Evolutionary conservation across 139 green algal species (phyloP).

Genomic region (Pleodorina starrii): DNA sequence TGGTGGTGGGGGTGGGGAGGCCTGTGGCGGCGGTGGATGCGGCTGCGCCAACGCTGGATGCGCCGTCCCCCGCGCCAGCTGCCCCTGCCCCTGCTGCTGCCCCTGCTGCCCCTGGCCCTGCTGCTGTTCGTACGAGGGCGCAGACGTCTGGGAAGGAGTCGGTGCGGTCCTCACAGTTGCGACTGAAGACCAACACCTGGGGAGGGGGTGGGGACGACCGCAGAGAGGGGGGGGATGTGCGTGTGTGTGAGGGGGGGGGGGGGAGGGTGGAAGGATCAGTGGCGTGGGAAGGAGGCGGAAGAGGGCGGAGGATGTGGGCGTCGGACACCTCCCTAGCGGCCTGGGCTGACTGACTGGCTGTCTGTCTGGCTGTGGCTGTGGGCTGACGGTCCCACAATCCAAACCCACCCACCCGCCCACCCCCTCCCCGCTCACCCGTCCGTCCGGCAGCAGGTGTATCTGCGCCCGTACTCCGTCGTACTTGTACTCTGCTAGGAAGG

Average conservation of each 20-base stretch:
- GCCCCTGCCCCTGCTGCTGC: background rate
- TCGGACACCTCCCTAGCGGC: too few relatives aligned
- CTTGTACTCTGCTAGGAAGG: slow-evolving; percentile 87
- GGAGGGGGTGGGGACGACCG: background rate
- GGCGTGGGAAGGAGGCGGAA: too few relatives aligned
- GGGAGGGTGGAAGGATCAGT: background rate
- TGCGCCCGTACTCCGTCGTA: slow-evolving; percentile 93
- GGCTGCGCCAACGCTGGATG: too few relatives aligned
- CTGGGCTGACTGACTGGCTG: too few relatives aligned
- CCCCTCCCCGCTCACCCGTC: slow-evolving; percentile 52
- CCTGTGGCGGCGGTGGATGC: background rate
- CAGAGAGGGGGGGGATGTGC: background rate
- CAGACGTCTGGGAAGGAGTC: slow-evolving; percentile 81
- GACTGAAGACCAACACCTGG: slow-evolving; percentile 84
- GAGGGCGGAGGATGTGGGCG: background rate
- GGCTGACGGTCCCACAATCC: too few relatives aligned
- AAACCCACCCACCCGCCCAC: background rate
- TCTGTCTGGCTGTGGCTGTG: too few relatives aligned
- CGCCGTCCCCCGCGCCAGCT: background rate
- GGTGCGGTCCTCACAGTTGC: slow-evolving; percentile 88
- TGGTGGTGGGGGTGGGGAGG: background rate
- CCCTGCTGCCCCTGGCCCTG: background rate
- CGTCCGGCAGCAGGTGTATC: slow-evolving; percentile 83
- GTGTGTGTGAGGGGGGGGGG: background rate
- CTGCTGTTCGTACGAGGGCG: slow-evolving; percentile 49